Evolutionary conservation across 2,329 filamentous ascomycete species (phyloP), one percentile per base, ranked within the genome.

Genomic region (Verruconis gallopava): DNA sequence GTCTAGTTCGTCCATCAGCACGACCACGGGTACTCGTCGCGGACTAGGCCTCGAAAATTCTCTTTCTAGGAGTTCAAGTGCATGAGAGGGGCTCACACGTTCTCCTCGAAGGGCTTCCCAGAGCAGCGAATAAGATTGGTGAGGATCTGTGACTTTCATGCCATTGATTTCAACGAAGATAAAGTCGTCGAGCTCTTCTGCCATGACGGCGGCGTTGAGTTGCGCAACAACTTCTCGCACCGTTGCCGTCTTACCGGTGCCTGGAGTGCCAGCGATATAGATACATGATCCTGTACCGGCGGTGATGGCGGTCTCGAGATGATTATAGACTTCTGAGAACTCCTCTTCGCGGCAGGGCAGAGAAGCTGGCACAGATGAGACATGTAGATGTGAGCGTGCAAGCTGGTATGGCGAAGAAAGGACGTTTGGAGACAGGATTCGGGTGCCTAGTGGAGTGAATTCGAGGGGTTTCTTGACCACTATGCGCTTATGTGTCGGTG

Each of bases 121-220:
- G 2, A 98, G 72, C 15, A 98, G 65, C 2, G 85, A 81, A 61
- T 98, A 98, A 0, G 91, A 88, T 59, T 98, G 91, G 55, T 96
- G 88, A 1, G 91, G 89, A 57, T 98, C 91, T 0, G 91, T 93
- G 51, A 98, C 88, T 66, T 98, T 98, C 91, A 98, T 96, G 50
- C 91, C 93, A 61, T 98, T 98, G 64, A 98, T 96, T 61, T 98
- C 91, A 47, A 98, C 88, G 51, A 98, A 98, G 45, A 95, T 93
- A 60, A 98, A 98, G 57, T 96, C 89, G 54, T 98, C 91, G 33
- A 98, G 72, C 60, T 96, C 89, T 54, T 98, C 91, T 5, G 81
- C 78, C 37, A 77, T 72, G 1, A 96, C 91, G 1, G 85, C 79
- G n/a, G 81, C 77, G 51, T 96, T 89, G 5, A 98, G 72, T 47